These are phyloP conservation scores for Podosphaera xanthii DNA, from an alignment of 2,329 filamentous ascomycete species.

Conservation along the genomic window DNA sequence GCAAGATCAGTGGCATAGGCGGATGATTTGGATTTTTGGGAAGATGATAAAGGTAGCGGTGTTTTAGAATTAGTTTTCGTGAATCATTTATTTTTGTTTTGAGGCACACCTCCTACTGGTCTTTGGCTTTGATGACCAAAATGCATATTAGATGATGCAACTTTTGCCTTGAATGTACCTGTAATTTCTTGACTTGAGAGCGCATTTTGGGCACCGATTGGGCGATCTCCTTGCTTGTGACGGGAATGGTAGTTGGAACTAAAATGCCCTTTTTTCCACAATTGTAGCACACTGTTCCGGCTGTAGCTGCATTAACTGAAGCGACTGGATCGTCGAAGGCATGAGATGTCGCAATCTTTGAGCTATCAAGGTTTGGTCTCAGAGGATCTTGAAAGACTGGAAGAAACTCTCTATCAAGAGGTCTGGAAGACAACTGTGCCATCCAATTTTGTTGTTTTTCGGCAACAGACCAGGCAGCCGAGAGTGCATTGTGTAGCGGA, in stretches of 20 bases:
- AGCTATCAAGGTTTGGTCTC: not conserved
- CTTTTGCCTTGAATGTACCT: not conserved
- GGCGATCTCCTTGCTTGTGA: not conserved
- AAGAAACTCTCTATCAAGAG: not conserved
- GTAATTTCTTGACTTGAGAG: not conserved
- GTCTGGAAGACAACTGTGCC: not conserved
- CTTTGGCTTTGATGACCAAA: not conserved
- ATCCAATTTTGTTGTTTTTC: slow-evolving; percentile 1
- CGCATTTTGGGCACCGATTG: not conserved
- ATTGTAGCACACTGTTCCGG: not conserved
- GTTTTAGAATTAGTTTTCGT: not conserved
- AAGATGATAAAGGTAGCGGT: not conserved
- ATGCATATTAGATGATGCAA: not conserved
- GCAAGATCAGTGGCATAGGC: not conserved
- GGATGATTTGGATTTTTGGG: not conserved
- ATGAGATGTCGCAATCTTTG: not conserved
- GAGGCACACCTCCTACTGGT: too few species aligned
- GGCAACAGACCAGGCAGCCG: not conserved
- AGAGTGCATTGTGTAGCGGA: not conserved
- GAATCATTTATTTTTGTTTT: too few species aligned
- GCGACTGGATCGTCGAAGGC: not conserved
- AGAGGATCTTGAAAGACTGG: not conserved
- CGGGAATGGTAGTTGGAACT: not conserved
- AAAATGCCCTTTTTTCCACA: not conserved
- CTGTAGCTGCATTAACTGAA: not conserved